These are phyloP conservation scores for Cafeteria roenbergensis DNA, from an alignment of 108 stramenopile genomes.

Conservation along the genomic window DNA sequence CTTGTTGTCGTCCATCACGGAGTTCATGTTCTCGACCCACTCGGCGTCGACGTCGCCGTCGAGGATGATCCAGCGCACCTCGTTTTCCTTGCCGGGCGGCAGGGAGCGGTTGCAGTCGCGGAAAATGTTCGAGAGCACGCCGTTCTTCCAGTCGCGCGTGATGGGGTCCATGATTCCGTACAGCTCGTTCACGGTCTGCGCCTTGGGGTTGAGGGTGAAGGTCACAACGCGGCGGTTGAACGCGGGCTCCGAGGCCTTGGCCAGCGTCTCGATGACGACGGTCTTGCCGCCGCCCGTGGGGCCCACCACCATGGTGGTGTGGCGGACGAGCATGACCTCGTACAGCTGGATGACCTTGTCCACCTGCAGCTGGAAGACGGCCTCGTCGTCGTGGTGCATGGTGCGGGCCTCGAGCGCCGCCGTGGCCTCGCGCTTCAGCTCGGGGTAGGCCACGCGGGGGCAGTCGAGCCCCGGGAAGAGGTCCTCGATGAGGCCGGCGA, in stretches of 20 bases:
- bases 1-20: constrained; percentile 53
- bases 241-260: constrained; percentile 35
- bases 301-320: constrained; percentile 61
- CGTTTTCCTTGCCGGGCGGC: constrained; percentile 44
- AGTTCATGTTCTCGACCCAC: constrained; percentile 66
- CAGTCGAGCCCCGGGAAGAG: constrained; percentile 57
- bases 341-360: constrained; percentile 62
- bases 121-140: constrained; percentile 49
- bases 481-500: constrained; percentile 52
- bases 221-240: constrained; percentile 42
- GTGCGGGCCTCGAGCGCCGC: constrained; percentile 32
- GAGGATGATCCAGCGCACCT: constrained; percentile 54
- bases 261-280: constrained; percentile 44
- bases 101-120: constrained; percentile 54
- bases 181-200: constrained; percentile 49
- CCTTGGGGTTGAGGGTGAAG: constrained; percentile 51
- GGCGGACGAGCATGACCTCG: constrained; percentile 42
- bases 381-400: constrained; percentile 40
- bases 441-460: constrained; percentile 53
- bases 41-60: constrained; percentile 60
- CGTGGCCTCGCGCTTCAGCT: constrained; percentile 34
- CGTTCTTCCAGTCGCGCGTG: constrained; percentile 59
- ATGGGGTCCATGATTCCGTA: constrained; percentile 58
- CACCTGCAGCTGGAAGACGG: constrained; percentile 42
- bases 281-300: constrained; percentile 59